Base-by-base conservation (phyloP, 2,329 filamentous ascomycete species). In the Fusarium begoniae region DNA sequence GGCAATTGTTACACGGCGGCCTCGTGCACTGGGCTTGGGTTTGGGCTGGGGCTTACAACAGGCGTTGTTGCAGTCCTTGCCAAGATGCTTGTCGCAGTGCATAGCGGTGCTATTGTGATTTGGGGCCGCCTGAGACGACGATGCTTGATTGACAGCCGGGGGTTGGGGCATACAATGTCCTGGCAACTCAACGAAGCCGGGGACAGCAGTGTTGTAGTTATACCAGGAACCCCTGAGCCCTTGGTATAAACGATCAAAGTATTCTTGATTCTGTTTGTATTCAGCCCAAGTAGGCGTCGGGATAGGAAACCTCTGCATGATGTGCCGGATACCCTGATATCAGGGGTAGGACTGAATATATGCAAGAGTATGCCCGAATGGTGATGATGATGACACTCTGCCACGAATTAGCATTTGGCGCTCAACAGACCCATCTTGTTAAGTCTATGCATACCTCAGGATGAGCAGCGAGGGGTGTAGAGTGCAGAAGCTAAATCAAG, bases 241-340 rank as follows among this genome's bases (percentile, higher is more conserved):
- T 37, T 30, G 50, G 45, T 40, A 73, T 43, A 43, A 44, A 26
- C n/a, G 50, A 37, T 53, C 50, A 37, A 26, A 53, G 32, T 53
- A 53, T 17, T 53, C 50, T 53, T 26, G 50, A 24, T 37, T 20
- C 32, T 26, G n/a, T 22, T 4, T 53, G 32, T 53, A 53, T 58
- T n/a, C 50, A 13, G 24, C 66, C 67, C 11, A 74, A 75, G 44
- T 58, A 66, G 50, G 50, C 18, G 6, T 60, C 26, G 12, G 68
- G 59, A 6, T 69, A 62, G 9, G 74, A 55, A 3, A 57, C 62
- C 24, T 32, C 8, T 15, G n/a, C 72, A 73, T 73, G 54, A 35
- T 12, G 15, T 22, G 38, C 30, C n/a, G 17, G 18, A 28, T n/a
- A 3, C 14, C 51, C 35, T 28, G 51, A 40, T 40, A 40, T 40